These are phyloP conservation scores for Asterochloris erici DNA, from an alignment of 139 green algal species.

Conservation along the genomic window DNA sequence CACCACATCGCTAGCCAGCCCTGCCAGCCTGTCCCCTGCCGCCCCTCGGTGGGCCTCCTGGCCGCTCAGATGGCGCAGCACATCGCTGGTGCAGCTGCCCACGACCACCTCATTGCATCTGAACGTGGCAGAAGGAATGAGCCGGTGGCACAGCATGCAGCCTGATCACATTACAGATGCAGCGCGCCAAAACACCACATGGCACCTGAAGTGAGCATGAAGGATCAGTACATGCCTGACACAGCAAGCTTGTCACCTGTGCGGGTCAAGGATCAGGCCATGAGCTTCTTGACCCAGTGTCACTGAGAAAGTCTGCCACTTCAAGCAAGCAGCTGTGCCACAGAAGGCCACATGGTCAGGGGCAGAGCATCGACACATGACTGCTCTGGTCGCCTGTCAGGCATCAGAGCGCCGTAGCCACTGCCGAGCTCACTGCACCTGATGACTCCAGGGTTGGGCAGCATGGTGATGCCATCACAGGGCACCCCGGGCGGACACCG, in stretches of 20 bases:
- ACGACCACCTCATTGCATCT: constrained; percentile 28
- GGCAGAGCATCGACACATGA: too few relatives aligned
- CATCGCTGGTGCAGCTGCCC: constrained; percentile 40
- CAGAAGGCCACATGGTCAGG: too few relatives aligned
- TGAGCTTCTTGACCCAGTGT: too few relatives aligned
- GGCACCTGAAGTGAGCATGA: too few relatives aligned
- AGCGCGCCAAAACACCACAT: too few relatives aligned
- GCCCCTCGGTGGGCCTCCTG: constrained; percentile 39
- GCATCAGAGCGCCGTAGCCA: background rate
- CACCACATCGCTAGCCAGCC: constrained; percentile 73
- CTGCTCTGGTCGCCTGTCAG: background rate
- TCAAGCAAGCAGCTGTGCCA: too few relatives aligned
- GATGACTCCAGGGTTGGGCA: constrained; percentile 54
- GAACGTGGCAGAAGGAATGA: constrained; percentile 51
- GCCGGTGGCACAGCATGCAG: background rate
- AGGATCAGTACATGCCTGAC: too few relatives aligned
- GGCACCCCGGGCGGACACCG: constrained; percentile 6
- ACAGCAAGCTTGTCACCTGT: too few relatives aligned
- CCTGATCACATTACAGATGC: too few relatives aligned
- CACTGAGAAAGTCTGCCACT: too few relatives aligned
- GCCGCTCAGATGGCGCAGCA: constrained; percentile 43
- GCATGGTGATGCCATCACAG: constrained; percentile 4
- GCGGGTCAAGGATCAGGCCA: too few relatives aligned
- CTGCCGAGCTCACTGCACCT: background rate
- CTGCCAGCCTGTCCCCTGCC: constrained; percentile 61